Conservation (phyloP, 495 filamentous ascomycete genomes). For the Penicillium silybi region DNA sequence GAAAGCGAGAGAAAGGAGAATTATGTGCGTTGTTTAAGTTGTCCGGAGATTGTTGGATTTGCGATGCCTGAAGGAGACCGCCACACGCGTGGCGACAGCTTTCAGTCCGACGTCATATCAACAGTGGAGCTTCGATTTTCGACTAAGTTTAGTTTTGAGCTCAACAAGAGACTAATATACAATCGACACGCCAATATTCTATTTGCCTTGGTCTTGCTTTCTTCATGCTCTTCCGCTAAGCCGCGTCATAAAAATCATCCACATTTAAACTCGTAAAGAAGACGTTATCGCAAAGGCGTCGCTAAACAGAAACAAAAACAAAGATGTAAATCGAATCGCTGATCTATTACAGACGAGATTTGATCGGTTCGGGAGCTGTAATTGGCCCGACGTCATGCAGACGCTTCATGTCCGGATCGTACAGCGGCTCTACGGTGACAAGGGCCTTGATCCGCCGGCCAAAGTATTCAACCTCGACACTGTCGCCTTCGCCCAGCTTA, state of each 20-base stretch:
- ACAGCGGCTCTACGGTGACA: slow-evolving; percentile 34
- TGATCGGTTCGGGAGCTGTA: slow-evolving; percentile 10
- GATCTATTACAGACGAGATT: slow-evolving; percentile 12
- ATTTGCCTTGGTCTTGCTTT: background rate
- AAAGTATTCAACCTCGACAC: slow-evolving; percentile 49
- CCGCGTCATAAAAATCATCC: background rate
- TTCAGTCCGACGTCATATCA: slow-evolving; percentile 15
- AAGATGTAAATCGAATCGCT: background rate
- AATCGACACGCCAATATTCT: background rate
- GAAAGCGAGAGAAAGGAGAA: background rate
- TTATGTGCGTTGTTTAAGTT: background rate
- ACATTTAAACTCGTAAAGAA: background rate
- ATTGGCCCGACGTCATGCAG: slow-evolving; percentile 13
- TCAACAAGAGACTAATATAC: background rate
- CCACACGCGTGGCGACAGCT: slow-evolving; percentile 14
- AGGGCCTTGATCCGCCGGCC: slow-evolving; percentile 40
- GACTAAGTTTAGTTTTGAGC: background rate
- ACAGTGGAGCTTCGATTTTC: background rate
- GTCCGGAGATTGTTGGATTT: background rate
- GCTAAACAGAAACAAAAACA: background rate
- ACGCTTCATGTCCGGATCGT: slow-evolving; percentile 34
- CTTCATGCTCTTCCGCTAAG: background rate
- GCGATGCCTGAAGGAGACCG: slow-evolving; percentile 2
- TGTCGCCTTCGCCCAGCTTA: slow-evolving; percentile 25
- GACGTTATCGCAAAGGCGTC: background rate